Percentiles rank a stretch among this genome's conserved stretches.
These are phyloP conservation scores for Cladorrhinum samala DNA, from an alignment of 495 filamentous ascomycete species.

Conservation along the genomic window DNA sequence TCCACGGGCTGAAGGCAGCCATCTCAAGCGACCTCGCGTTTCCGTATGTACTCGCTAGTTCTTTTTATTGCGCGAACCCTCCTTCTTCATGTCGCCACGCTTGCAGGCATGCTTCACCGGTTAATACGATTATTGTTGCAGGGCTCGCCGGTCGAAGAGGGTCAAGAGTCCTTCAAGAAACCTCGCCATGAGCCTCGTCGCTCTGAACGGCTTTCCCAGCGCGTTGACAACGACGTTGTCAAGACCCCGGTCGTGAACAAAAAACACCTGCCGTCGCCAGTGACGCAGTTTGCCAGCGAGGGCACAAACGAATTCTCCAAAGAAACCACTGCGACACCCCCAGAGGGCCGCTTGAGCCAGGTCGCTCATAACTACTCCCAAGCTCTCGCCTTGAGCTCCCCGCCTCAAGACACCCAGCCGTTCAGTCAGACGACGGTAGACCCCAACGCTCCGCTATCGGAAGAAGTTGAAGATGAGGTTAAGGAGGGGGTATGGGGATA, in stretches of 20 bases:
- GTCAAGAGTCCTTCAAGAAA: conserved; percentile 54
- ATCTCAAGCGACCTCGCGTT: conserved; percentile 50
- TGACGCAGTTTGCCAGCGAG: conserved; percentile 63
- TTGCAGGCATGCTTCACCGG: conserved; percentile 24
- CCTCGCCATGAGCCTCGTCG: conserved; percentile 65
- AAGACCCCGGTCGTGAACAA: conserved; percentile 55
- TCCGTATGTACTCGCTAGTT: conserved; percentile 20
- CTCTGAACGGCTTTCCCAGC: conserved; percentile 51
- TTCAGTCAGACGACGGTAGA: conserved; percentile 75
- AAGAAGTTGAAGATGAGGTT: conserved; percentile 79
- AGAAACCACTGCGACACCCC: conserved; percentile 66
- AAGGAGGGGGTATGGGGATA: conserved; percentile 96
- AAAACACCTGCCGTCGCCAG: conserved; percentile 72
- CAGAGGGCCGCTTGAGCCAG: conserved; percentile 55
- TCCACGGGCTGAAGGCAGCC: conserved; percentile 48
- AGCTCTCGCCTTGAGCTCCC: conserved; percentile 45
- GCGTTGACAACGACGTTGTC: conserved; percentile 34
- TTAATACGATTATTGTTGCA: conserved; percentile 28
- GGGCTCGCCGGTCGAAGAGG: conserved; percentile 39
- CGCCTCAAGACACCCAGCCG: conserved; percentile 55
- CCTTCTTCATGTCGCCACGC: conserved; percentile 16
- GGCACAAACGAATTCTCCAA: conserved; percentile 53
- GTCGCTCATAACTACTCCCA: conserved; percentile 44
- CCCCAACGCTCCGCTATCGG: conserved; percentile 64
- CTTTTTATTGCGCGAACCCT: not conserved